These are phyloP conservation scores for Glycine latifolia DNA, from an alignment of 306 rosid species.

Conservation along the genomic window DNA sequence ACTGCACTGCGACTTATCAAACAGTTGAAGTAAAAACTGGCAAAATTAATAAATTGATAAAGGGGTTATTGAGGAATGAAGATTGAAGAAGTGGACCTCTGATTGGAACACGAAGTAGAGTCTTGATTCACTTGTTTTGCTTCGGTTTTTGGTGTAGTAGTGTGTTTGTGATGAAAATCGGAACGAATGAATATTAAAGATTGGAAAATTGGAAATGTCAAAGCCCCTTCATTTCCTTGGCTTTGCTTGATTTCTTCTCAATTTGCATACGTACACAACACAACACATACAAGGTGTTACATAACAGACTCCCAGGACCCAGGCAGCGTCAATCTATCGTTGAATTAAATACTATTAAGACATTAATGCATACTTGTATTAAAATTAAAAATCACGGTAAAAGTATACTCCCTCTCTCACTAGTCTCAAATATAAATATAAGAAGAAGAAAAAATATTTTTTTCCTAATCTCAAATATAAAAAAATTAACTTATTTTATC, in stretches of 20 bases:
- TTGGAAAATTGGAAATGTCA: constrained; percentile 24
- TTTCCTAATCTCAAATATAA: too few relatives aligned
- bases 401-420: too few relatives aligned
- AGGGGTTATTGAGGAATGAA: constrained; percentile 1
- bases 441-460: too few relatives aligned
- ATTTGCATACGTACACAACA: not conserved
- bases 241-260: constrained; percentile 20
- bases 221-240: not conserved
- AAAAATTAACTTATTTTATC: too few relatives aligned
- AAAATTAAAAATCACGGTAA: too few relatives aligned
- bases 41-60: not conserved
- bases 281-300: not conserved
- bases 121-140: constrained; percentile 8
- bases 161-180: not conserved
- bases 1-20: not conserved
- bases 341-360: not conserved
- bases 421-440: too few relatives aligned
- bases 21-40: constrained; percentile 12
- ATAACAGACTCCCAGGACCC: not conserved
- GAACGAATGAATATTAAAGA: constrained; percentile 17
- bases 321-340: not conserved
- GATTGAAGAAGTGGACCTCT: constrained; percentile 29
- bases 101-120: constrained; percentile 31
- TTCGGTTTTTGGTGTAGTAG: not conserved
- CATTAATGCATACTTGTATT: too few relatives aligned